Evolutionary conservation across 768 basidiomycete species (phyloP), one percentile per base, ranked within the genome.

Genomic region (Termitomyces sp.): DNA sequence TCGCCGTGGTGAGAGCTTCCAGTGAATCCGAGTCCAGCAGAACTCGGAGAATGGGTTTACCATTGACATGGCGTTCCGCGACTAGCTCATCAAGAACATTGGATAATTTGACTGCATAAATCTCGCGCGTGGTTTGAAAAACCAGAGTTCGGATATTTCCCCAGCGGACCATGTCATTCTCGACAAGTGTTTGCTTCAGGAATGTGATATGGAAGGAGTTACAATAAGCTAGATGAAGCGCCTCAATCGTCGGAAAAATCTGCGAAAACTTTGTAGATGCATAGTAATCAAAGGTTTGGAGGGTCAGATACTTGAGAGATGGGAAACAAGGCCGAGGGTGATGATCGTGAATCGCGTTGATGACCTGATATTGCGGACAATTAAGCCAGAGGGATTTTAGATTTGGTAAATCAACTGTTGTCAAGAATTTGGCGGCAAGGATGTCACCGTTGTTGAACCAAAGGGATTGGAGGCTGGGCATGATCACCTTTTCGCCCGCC

Each of bases 381-480:
- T 73, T 60, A 39, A 76, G 62, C 72, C 74, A 75, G 18, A 77
- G 64, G 1, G 75, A 71, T 58, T 74, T 64, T n/a, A 77, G 60
- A 13, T 67, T 64, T 8, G 72, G 72, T 11, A 73, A 65, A 4
- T 63, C 60, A 9, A 75, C 50, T 7, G 68, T 65, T 18, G 71
- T 64, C 33, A 77, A 58, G 33, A 73, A 62, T 48, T 62, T 68
- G 20, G 66, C 64, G 20, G 70, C 67, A 39, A 72, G 52, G 16
- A 54, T 58, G 18, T 69, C 68, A 6, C 59, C 63, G 4, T 62
- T 66, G 20, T 64, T 48, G 7, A 75, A 62, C 61, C 70, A 70
- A 22, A 77, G 71, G 3, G 65, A 69, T 41, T 66, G 62, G 30
- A 74, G 64, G 16, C 65, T 68, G 20, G 55, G 57, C 54, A 74